Percentiles rank a stretch among this genome's conserved stretches.
phyloP scores from a whole-genome alignment of 106 monocot species.

The Narthecium ossifragum region DNA sequence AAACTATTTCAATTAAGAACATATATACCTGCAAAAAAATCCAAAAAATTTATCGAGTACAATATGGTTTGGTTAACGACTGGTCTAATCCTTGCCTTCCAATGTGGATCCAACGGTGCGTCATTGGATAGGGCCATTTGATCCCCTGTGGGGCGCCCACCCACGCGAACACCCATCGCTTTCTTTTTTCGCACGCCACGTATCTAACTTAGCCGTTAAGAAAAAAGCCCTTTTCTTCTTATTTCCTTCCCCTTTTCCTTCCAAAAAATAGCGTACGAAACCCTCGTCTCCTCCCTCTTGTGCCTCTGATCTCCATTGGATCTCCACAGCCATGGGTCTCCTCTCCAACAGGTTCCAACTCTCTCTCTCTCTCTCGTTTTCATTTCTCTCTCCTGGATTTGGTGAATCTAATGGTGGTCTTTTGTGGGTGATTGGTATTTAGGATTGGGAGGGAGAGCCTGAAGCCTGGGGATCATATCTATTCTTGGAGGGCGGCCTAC shows the following conservation, averaged over 20 bases:
- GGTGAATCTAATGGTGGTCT: neutral
- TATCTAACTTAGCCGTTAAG: no score
- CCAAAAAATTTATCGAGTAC: no score
- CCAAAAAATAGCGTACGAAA: no score
- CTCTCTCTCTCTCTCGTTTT: neutral
- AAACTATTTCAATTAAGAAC: no score
- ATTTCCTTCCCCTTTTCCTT: neutral
- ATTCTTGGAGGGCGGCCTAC: conserved; percentile 87
- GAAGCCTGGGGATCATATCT: conserved; percentile 94
- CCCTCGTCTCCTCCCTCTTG: neutral
- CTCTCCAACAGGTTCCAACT: conserved; percentile 44
- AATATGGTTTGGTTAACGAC: no score
- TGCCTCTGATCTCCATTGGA: neutral
- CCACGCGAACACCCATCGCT: no score
- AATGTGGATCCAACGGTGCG: no score
- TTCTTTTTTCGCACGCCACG: no score
- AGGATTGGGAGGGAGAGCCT: conserved; percentile 59
- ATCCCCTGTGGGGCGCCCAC: no score
- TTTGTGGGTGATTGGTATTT: neutral
- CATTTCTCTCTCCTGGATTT: neutral
- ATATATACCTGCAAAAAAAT: no score
- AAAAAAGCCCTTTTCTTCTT: neutral
- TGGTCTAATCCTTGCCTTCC: no score
- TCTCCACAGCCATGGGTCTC: conserved; percentile 15
- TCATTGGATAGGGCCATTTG: no score